Conservation (phyloP, 768 basidiomycete species). For the Kwoniella sp. region DNA sequence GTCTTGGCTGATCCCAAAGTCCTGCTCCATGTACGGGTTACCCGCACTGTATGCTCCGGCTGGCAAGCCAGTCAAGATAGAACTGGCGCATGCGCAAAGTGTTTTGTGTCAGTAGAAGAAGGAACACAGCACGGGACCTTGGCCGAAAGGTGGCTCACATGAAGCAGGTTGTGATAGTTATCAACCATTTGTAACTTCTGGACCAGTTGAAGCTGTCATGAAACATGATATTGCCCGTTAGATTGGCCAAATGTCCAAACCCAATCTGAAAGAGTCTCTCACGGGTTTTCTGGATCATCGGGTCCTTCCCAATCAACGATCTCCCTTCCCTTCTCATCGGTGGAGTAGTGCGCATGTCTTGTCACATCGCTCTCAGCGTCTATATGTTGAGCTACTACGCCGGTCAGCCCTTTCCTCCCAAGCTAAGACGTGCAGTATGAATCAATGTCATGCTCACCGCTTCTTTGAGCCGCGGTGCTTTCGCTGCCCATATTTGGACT, state of each 20-base stretch:
- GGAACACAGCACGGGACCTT: background rate
- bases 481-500: background rate
- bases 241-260: background rate
- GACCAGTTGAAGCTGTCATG: conserved; percentile 15
- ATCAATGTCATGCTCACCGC: background rate
- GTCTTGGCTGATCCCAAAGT: conserved; percentile 10
- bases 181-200: conserved; percentile 8
- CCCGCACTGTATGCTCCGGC: conserved; percentile 16
- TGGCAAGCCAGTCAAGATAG: conserved; percentile 15
- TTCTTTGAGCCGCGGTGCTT: background rate
- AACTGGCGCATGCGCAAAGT: background rate
- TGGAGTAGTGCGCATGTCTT: background rate
- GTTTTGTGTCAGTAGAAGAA: background rate
- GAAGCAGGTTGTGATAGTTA: conserved; percentile 12
- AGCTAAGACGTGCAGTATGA: background rate
- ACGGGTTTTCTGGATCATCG: conserved; percentile 22
- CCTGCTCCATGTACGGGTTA: conserved; percentile 14
- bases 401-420: no score
- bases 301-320: conserved; percentile 15
- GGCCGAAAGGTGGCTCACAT: conserved; percentile 1
- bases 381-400: background rate
- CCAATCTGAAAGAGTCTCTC: background rate
- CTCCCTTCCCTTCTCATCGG: conserved; percentile 7
- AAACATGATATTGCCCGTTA: background rate
- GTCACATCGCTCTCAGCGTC: background rate